A percentile compares a stretch with the other conserved stretches of the same genome.
phyloP scores from a whole-genome alignment of 129 eudicot genomes.

The Artemisia annua region DNA sequence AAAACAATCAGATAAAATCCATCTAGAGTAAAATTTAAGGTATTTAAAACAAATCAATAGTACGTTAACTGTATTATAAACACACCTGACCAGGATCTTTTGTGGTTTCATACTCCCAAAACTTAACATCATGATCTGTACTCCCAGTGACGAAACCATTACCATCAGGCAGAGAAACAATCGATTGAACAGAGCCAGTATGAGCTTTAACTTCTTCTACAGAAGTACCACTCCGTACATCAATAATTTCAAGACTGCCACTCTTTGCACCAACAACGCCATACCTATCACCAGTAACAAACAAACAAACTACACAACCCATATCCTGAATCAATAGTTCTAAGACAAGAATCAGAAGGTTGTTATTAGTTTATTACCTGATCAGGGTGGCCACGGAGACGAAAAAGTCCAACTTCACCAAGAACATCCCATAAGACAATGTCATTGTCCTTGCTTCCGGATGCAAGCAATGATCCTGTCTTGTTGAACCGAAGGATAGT shows the following conservation, averaged over 20 bases:
- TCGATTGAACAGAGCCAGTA: constrained; percentile 71
- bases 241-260: constrained; percentile 81
- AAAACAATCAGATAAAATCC: background rate
- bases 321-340: constrained; percentile 91
- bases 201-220: constrained; percentile 90
- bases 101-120: constrained; percentile 80
- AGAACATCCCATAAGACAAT: constrained; percentile 95
- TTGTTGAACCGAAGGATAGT: constrained; percentile 69
- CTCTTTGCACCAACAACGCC: constrained; percentile 85
- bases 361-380: constrained; percentile 72
- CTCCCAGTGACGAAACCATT: constrained; percentile 92
- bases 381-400: constrained; percentile 95
- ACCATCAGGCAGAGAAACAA: constrained; percentile 71
- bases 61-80: background rate
- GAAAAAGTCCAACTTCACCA: constrained; percentile 87
- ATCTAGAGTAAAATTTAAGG: background rate
- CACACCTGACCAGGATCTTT: constrained; percentile 67
- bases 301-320: constrained; percentile 88
- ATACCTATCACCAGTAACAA: constrained; percentile 83
- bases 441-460: constrained; percentile 97
- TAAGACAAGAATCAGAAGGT: constrained; percentile 84
- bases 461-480: constrained; percentile 85
- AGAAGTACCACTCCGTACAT: constrained; percentile 76
- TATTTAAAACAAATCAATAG: too few species aligned
- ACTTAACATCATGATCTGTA: constrained; percentile 90